phyloP scores from a whole-genome alignment of 148 eudicot genomes.

The Diospyros kaki region DNA sequence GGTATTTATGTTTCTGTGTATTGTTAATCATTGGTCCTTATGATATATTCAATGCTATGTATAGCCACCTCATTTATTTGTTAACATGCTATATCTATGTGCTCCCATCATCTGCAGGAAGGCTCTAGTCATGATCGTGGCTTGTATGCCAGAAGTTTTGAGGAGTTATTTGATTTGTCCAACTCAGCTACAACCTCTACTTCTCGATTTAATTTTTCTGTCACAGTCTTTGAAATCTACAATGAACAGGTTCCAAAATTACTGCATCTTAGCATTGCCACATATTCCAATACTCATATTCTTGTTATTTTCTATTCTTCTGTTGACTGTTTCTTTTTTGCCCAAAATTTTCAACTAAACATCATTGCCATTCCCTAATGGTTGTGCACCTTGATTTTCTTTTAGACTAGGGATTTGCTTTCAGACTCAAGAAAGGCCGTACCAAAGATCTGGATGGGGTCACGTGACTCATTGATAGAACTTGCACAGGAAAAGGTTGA shows the following conservation, averaged over 20 bases:
- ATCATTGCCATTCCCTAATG: conserved; percentile 11
- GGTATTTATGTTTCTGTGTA: not conserved
- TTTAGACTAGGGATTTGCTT: conserved; percentile 76
- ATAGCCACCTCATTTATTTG: not conserved
- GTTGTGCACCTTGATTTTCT: conserved; percentile 4
- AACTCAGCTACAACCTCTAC: conserved; percentile 74
- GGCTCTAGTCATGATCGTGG: conserved; percentile 99
- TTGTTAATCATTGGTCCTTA: too few relatives aligned
- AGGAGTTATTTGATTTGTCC: conserved; percentile 95
- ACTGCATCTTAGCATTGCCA: not conserved
- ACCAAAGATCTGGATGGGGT: conserved; percentile 62
- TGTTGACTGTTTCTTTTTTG: conserved; percentile 2
- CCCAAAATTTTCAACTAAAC: not conserved
- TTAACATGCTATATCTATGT: conserved; percentile 1
- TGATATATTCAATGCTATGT: not conserved
- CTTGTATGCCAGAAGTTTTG: conserved; percentile 88
- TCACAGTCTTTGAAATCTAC: conserved; percentile 71
- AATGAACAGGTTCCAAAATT: conserved; percentile 75
- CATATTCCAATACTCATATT: not conserved
- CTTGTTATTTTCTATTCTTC: not conserved
- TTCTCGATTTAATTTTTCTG: conserved; percentile 70
- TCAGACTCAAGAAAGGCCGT: conserved; percentile 47
- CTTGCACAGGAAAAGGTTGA: conserved; percentile 76
- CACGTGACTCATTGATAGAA: conserved; percentile 50
- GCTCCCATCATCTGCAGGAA: conserved; percentile 56